A percentile compares a stretch with the other conserved stretches of the same genome.
Conservation (phyloP, 805 yeast genomes). For the Hanseniaspora thailandica region DNA sequence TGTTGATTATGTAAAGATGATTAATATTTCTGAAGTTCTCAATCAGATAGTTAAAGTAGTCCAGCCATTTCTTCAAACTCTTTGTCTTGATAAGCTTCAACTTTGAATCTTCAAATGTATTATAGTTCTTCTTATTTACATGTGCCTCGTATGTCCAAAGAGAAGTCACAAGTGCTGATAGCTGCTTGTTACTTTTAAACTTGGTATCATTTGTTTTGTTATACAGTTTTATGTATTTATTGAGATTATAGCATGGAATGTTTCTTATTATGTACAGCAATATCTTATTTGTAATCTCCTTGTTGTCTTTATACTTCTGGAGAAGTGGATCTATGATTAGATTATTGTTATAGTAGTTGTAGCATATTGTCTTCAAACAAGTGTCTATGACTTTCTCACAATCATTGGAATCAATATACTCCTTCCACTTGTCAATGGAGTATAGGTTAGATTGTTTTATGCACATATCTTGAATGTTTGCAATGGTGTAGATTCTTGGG, state of each 20-base stretch:
- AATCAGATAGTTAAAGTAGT: not conserved
- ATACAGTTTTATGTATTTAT: conserved; percentile 1
- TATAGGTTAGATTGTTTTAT: not conserved
- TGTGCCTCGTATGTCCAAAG: conserved; percentile 7
- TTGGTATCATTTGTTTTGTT: not conserved
- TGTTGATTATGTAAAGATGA: not conserved
- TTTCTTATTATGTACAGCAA: not conserved
- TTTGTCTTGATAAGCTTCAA: not conserved
- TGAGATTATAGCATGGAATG: conserved; percentile 6
- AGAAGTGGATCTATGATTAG: not conserved
- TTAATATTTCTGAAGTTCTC: not conserved
- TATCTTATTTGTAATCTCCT: not conserved
- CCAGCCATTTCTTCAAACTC: not conserved
- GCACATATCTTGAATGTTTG: not conserved
- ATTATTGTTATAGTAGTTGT: conserved; percentile 3
- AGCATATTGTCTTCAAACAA: not conserved
- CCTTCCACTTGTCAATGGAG: not conserved
- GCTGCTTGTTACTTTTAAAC: not conserved
- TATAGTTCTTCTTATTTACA: not conserved
- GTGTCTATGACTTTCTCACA: not conserved
- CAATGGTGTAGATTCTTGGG: too few species aligned
- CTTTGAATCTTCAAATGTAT: not conserved
- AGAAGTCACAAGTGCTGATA: not conserved
- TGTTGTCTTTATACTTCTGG: not conserved
- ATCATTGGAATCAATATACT: not conserved